Evolutionary conservation across 805 yeast genomes (phyloP), one percentile per base, ranked within the genome.

Genomic region (Schwanniomyces polymorphus): DNA sequence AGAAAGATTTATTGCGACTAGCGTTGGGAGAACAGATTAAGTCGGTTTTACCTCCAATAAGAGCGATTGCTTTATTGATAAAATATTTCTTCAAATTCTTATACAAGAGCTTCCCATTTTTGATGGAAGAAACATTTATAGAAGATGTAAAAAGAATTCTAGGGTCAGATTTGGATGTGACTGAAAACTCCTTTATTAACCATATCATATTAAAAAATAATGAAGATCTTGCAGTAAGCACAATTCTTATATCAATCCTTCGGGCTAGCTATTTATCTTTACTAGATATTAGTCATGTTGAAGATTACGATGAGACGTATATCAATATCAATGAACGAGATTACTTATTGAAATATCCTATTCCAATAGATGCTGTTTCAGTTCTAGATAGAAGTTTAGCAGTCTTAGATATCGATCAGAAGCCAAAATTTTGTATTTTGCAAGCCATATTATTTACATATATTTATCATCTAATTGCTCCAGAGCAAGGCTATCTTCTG

Each of bases 371-470:
- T n/a, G 1, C 11, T 9, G 26, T 75, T 26, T n/a, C 12, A 17
- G 11, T 45, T 9, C 41, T 44, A 3, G 35, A 45, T 16, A 16
- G 16, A 48, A 79, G 84, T 51, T 52, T 80, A 34, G 72, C 75
- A 44, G 79, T 77, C 48, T 80, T 80, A 25, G 52, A 70, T 51
- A 55, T 75, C 7, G 37, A 16, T 43, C 9, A 27, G 27, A 12
- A 41, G 45, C 16, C 49, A 52, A 16, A 53, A 38, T 6, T 46
- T 27, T 21, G 12, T n/a, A 68, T 82, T 16, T 76, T 85, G 29
- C 89, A 84, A 56, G 81, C 82, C 57, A 83, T 82, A 0, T 63
- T 82, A n/a, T 81, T 68, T 57, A 70, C 82, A 60, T 79, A 81
- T 48, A 62, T 75, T 40, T 84, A 84, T 63, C 76, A 71, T 50